Conservation (phyloP, 2,329 filamentous ascomycete genomes). For the Cladophialophora bantiana region DNA sequence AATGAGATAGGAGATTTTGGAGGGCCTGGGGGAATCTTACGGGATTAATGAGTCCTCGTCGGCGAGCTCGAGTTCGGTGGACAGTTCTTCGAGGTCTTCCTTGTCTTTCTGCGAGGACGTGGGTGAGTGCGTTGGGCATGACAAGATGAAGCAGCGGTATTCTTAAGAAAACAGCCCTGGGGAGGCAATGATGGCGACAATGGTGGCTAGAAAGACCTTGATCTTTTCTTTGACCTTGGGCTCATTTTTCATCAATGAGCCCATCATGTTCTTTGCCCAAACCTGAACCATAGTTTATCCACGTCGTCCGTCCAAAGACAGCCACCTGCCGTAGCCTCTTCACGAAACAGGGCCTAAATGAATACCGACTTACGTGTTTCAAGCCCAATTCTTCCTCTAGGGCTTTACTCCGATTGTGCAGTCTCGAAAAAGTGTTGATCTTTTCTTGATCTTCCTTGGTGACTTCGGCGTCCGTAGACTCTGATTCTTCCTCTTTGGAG, state of each 20-base stretch:
- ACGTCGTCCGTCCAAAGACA: not conserved
- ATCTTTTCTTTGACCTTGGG: not conserved
- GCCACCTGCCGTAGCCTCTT: not conserved
- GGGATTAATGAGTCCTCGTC: conserved; percentile 94
- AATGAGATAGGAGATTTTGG: not conserved
- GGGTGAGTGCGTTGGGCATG: not conserved
- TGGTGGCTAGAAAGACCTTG: not conserved
- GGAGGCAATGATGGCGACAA: too few relatives aligned
- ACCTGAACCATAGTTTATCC: not conserved
- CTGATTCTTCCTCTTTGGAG: conserved; percentile 86
- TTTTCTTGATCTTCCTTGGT: conserved; percentile 97
- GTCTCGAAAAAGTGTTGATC: conserved; percentile 95
- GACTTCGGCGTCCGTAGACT: conserved; percentile 83
- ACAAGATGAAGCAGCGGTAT: conserved; percentile 17
- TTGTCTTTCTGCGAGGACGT: conserved; percentile 82
- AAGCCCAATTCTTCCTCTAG: conserved; percentile 80
- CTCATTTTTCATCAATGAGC: too few relatives aligned
- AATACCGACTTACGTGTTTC: conserved; percentile 72
- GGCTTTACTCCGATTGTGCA: conserved; percentile 83
- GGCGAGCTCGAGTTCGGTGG: conserved; percentile 84
- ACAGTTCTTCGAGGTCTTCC: conserved; percentile 94
- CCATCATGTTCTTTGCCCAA: not conserved
- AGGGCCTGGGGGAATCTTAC: conserved; percentile 60
- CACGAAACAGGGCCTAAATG: not conserved
- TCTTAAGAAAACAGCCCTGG: not conserved